These are phyloP conservation scores for Phyllosticta capitalensis DNA, from an alignment of 2,329 filamentous ascomycete genomes.

Conservation along the genomic window DNA sequence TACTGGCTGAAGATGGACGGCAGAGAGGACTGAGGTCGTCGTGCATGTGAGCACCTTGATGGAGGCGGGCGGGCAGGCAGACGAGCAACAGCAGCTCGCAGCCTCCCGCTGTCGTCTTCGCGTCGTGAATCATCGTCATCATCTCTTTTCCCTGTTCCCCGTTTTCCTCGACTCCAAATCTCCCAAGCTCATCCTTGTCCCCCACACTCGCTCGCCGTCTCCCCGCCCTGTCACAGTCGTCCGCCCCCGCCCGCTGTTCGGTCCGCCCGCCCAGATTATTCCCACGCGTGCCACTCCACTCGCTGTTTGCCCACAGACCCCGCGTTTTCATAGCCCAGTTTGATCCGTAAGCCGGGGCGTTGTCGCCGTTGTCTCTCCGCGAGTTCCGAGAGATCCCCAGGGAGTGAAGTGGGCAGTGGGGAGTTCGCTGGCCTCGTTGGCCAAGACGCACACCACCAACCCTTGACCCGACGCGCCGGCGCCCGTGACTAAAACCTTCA, in stretches of 20 bases:
- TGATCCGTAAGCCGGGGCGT: no score
- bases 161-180: no score
- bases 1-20: background rate
- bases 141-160: no score
- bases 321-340: background rate
- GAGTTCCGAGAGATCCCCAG: background rate
- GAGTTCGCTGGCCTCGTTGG: no score
- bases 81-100: no score
- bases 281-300: background rate
- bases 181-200: background rate
- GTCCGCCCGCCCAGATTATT: background rate
- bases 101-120: background rate
- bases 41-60: background rate
- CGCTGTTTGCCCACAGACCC: no score
- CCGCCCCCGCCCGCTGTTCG: background rate
- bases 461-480: background rate
- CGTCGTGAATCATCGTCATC: no score
- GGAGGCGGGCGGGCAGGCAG: no score
- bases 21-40: background rate
- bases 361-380: background rate
- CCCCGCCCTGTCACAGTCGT: no score
- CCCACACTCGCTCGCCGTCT: background rate
- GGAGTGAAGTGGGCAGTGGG: background rate
- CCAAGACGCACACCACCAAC: no score
- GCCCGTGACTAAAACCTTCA: background rate